phyloP scores from a whole-genome alignment of 1,284 basidiomycete genomes.

The Cryptococcus sp. region DNA sequence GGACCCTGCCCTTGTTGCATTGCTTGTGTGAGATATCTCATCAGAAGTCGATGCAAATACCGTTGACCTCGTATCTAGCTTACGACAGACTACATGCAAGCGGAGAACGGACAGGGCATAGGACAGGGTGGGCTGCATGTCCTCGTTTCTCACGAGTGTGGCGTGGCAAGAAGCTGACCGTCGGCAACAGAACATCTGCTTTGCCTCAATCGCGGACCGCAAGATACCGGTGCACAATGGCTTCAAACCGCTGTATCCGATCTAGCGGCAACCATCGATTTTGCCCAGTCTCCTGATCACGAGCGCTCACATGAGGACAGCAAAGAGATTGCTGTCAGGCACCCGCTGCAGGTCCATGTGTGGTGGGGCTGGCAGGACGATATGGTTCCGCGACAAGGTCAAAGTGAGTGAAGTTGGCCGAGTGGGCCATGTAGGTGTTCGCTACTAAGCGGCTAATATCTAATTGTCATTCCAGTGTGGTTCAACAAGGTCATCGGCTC shows the following conservation, averaged over 20 bases:
- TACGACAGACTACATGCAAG: slow-evolving; percentile 38
- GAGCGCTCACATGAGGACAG: neutral
- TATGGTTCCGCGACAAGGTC: slow-evolving; percentile 34
- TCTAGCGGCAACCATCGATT: slow-evolving; percentile 26
- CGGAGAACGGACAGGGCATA: slow-evolving; percentile 44
- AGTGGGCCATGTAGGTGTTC: too few species aligned
- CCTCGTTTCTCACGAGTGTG: neutral
- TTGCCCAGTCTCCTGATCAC: slow-evolving; percentile 10
- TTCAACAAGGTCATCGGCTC: slow-evolving; percentile 24
- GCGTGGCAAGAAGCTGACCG: too few species aligned
- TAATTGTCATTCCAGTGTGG: slow-evolving; percentile 17
- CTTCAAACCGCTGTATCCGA: slow-evolving; percentile 28
- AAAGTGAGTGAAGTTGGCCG: slow-evolving; percentile 27
- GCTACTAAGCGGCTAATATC: too few species aligned
- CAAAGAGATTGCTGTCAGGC: neutral
- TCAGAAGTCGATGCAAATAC: neutral
- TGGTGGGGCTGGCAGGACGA: slow-evolving; percentile 38
- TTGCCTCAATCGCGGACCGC: slow-evolving; percentile 44
- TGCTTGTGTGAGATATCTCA: slow-evolving; percentile 24
- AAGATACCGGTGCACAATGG: slow-evolving; percentile 43
- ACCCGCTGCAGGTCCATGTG: slow-evolving; percentile 20
- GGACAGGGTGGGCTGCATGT: slow-evolving; percentile 35
- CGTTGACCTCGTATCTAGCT: slow-evolving; percentile 15
- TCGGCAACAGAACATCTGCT: slow-evolving; percentile 40
- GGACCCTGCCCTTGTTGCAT: slow-evolving; percentile 29